A percentile compares a stretch with the other conserved stretches of the same genome.
Conservation (phyloP, 2,329 filamentous ascomycete species). For the Diaporthe amygdali region DNA sequence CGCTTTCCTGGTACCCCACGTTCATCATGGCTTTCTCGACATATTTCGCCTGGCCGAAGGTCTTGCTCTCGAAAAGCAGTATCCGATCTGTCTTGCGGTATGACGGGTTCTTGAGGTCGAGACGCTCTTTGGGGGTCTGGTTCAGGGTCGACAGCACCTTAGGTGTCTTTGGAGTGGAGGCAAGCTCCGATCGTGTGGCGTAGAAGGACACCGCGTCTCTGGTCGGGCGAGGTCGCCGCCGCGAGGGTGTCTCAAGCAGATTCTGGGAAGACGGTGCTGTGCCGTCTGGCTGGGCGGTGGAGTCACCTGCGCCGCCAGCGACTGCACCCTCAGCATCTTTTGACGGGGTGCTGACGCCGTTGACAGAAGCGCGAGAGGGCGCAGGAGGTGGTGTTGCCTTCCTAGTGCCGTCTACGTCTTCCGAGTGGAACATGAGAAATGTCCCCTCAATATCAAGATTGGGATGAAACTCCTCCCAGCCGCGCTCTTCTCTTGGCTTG, state of each 20-base stretch:
- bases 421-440: conserved; percentile 79
- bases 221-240: conserved; percentile 51
- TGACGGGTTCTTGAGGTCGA: conserved; percentile 78
- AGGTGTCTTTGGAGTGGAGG: conserved; percentile 57
- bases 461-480: conserved; percentile 97
- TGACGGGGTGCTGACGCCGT: conserved; percentile 51
- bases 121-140: conserved; percentile 79
- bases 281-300: conserved; percentile 48
- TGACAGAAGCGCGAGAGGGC: conserved; percentile 28
- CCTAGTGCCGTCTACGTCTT: conserved; percentile 81
- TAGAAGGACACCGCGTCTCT: conserved; percentile 60
- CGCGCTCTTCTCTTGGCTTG: conserved; percentile 94
- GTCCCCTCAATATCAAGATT: conserved; percentile 87
- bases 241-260: conserved; percentile 43
- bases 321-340: conserved; percentile 45
- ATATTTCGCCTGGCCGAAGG: conserved; percentile 84
- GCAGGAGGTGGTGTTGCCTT: conserved; percentile 50
- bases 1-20: conserved; percentile 94
- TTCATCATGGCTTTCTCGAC: conserved; percentile 97
- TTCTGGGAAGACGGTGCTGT: conserved; percentile 27
- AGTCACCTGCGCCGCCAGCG: conserved; percentile 38
- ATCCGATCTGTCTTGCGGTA: conserved; percentile 83
- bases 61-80: conserved; percentile 81
- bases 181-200: conserved; percentile 51
- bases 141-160: conserved; percentile 78